A percentile compares a stretch with the other conserved stretches of the same genome.
Conservation (phyloP, 768 basidiomycete genomes). For the Boletus rubropictus region DNA sequence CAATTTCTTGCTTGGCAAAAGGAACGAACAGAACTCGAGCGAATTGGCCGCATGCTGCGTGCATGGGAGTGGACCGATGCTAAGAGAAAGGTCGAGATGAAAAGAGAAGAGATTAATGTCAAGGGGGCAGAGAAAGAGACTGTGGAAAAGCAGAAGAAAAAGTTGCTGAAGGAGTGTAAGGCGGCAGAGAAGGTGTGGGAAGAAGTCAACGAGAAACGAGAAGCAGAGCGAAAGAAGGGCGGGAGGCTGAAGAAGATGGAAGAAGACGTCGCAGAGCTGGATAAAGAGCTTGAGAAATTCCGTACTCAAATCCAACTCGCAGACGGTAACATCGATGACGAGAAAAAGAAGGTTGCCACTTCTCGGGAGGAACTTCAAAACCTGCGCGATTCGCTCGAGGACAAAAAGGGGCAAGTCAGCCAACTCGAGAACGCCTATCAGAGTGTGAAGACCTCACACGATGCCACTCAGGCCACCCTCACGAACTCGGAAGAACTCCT, state of each 20-base stretch:
- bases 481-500: conserved; percentile 84
- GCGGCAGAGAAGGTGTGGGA: conserved; percentile 62
- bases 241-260: conserved; percentile 87
- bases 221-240: conserved; percentile 87
- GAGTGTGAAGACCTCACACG: conserved; percentile 65
- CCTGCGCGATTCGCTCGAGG: conserved; percentile 52
- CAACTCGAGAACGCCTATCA: conserved; percentile 50
- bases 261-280: conserved; percentile 70
- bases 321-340: conserved; percentile 68
- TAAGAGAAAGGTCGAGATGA: conserved; percentile 45
- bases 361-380: conserved; percentile 54
- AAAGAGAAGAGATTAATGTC: conserved; percentile 49
- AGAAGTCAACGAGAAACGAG: conserved; percentile 67
- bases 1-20: conserved; percentile 89
- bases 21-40: conserved; percentile 79
- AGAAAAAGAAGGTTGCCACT: conserved; percentile 52
- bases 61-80: conserved; percentile 86
- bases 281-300: conserved; percentile 75
- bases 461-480: conserved; percentile 52
- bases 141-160: conserved; percentile 44
- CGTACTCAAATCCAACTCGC: conserved; percentile 84
- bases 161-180: conserved; percentile 47
- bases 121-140: conserved; percentile 46
- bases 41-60: conserved; percentile 69
- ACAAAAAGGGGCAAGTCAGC: conserved; percentile 57